These are phyloP conservation scores for Gnaphalium uliginosum DNA, from an alignment of 129 eudicot genomes.

Conservation along the genomic window DNA sequence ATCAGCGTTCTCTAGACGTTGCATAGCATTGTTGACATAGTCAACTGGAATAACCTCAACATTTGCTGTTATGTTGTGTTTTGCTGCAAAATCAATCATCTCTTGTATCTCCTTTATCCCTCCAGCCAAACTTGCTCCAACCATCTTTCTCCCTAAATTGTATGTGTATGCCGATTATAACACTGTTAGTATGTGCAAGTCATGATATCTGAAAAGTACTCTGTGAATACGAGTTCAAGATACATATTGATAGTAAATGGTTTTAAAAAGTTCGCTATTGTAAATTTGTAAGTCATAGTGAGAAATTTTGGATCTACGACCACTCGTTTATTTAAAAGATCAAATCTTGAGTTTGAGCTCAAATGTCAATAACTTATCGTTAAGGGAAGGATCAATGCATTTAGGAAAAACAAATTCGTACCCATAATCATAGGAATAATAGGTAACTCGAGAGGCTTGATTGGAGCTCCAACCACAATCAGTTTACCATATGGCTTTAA, in stretches of 20 bases:
- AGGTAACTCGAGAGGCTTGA: conserved; percentile 35
- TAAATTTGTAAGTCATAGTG: no score
- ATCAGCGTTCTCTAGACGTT: conserved; percentile 39
- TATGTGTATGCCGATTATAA: not conserved
- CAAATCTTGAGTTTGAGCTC: not conserved
- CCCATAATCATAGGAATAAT: conserved; percentile 41
- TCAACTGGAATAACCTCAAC: conserved; percentile 38
- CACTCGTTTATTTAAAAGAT: no score
- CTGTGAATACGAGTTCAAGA: no score
- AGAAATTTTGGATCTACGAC: no score
- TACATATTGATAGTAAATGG: no score
- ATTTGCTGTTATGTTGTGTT: conserved; percentile 43
- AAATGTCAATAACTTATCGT: not conserved
- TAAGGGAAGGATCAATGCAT: not conserved
- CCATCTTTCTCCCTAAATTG: conserved; percentile 39
- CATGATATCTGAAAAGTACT: no score
- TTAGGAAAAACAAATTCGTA: not conserved
- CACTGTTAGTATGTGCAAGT: no score
- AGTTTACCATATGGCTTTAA: conserved; percentile 37
- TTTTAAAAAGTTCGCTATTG: no score
- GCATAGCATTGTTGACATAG: conserved; percentile 42
- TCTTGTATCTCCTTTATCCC: conserved; percentile 50
- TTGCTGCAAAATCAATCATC: conserved; percentile 49
- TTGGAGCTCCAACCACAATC: conserved; percentile 38
- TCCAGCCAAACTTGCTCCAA: conserved; percentile 41